Base-by-base conservation (phyloP, 2,329 filamentous ascomycete species). In the Davidsoniella eucalypti region DNA sequence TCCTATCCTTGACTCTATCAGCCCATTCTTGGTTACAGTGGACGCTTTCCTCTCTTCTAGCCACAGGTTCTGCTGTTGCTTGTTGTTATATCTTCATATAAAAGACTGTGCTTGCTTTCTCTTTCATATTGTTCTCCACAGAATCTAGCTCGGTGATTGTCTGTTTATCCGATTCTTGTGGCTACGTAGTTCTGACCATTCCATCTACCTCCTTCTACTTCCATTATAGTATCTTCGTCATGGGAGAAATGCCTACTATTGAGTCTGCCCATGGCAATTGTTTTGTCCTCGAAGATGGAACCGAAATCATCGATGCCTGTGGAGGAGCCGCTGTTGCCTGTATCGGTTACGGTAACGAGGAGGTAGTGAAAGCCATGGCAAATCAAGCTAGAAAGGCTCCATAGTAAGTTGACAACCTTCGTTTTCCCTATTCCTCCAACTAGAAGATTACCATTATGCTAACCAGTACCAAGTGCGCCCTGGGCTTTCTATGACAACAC, bases 291-390 rank as follows among this genome's bases (percentile, higher is more conserved):
- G 36, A 38, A 5, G 55, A 61, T 21, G 80, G 79, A 1, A 69
- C 72, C 21, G 14, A 21, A 1, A 72, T 92, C 41, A 71, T 87
- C 12, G 85, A 92, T 61, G 80, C 77, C 1, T 83, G 80, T 17
- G 75, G 80, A 25, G 85, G 85, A 17, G 81, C 84, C 2, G 82
- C 80, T 18, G 83, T 87, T 3, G 71, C 78, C 8, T 81, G 79
- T 58, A 65, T 90, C 8, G 85, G 84, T 5, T 79, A 86, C 57
- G 77, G 75, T 26, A 71, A 81, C 47, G 58, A 68, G 40, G 68
- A 78, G 44, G 75, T 88, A 10, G 67, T 68, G 10, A 65, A 72
- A 2, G 82, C 80, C 0, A 70, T 86, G 39, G 62, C 66, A 4
- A 57, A 68, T 10, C 82, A 87, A 57, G 66, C 40, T 6, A n/a